A percentile compares a stretch with the other conserved stretches of the same genome.
phyloP scores from a whole-genome alignment of 495 filamentous ascomycete genomes.

The Neurospora cerealis region DNA sequence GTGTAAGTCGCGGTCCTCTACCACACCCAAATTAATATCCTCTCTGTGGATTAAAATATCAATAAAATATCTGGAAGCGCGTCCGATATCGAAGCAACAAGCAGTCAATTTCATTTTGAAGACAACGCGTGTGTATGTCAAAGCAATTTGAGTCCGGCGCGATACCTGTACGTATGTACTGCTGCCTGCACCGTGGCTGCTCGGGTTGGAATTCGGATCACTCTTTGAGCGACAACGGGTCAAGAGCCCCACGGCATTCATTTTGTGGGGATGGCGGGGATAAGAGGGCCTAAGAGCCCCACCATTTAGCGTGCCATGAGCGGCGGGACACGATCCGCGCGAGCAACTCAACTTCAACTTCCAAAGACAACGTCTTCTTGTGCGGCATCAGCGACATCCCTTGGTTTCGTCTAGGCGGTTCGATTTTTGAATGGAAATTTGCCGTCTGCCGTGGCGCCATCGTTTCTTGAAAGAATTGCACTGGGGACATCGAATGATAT shows the following conservation, averaged over 20 bases:
- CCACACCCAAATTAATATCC: too few species aligned
- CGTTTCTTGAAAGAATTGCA: background rate
- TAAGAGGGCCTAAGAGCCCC: background rate
- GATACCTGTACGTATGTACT: background rate
- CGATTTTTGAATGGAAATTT: background rate
- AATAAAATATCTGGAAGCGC: too few species aligned
- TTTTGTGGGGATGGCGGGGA: background rate
- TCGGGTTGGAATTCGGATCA: background rate
- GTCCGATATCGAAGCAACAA: background rate
- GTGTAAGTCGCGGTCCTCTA: background rate
- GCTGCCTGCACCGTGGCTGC: background rate
- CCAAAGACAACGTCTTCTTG: background rate
- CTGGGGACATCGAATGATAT: background rate
- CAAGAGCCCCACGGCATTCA: background rate
- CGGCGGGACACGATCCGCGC: background rate
- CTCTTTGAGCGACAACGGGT: background rate
- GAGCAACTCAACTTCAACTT: background rate
- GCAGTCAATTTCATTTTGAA: background rate
- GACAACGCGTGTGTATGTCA: background rate
- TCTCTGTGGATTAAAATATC: too few species aligned
- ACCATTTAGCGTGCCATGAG: background rate
- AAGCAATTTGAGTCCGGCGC: background rate
- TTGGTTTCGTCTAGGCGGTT: background rate
- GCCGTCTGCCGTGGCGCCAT: background rate
- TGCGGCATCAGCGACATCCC: background rate